These are phyloP conservation scores for Vachellia pachyceras DNA, from an alignment of 306 rosid species.

Conservation along the genomic window DNA sequence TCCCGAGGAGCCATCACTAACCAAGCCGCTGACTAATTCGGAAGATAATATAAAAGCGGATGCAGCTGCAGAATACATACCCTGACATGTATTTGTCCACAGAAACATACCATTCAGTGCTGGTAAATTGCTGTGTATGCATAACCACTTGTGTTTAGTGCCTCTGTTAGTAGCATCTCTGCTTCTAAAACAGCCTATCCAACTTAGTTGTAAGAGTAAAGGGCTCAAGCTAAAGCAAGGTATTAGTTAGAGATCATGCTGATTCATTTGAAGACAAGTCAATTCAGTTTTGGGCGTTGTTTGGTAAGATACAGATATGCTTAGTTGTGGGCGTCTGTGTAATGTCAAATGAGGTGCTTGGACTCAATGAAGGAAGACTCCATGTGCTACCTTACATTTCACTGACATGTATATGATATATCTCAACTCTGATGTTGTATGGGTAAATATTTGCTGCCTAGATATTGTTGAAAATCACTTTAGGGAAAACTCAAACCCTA, in stretches of 20 bases:
- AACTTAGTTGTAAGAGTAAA: conserved; percentile 25
- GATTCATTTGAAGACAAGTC: not conserved
- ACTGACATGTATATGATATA: not conserved
- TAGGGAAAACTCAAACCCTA: not conserved
- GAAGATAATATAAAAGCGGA: conserved; percentile 36
- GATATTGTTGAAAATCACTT: conserved; percentile 11
- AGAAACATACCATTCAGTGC: conserved; percentile 3
- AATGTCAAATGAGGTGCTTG: conserved; percentile 13
- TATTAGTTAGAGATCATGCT: conserved; percentile 8
- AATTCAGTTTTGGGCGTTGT: not conserved
- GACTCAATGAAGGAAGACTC: conserved; percentile 21
- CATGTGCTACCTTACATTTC: conserved; percentile 5
- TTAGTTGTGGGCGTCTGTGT: not conserved
- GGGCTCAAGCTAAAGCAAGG: conserved; percentile 28
- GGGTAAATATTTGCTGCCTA: not conserved
- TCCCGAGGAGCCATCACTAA: conserved; percentile 40
- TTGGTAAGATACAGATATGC: conserved; percentile 18
- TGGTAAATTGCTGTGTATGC: not conserved
- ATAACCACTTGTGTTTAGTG: conserved; percentile 8
- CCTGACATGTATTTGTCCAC: conserved; percentile 41
- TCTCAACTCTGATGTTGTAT: not conserved
- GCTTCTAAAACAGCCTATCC: conserved; percentile 5
- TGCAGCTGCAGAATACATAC: conserved; percentile 47
- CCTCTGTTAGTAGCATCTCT: conserved; percentile 9
- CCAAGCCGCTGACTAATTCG: conserved; percentile 52